A percentile compares a stretch with the other conserved stretches of the same genome.
phyloP scores from a whole-genome alignment of 1,284 basidiomycete species.

The Malassezia nana region DNA sequence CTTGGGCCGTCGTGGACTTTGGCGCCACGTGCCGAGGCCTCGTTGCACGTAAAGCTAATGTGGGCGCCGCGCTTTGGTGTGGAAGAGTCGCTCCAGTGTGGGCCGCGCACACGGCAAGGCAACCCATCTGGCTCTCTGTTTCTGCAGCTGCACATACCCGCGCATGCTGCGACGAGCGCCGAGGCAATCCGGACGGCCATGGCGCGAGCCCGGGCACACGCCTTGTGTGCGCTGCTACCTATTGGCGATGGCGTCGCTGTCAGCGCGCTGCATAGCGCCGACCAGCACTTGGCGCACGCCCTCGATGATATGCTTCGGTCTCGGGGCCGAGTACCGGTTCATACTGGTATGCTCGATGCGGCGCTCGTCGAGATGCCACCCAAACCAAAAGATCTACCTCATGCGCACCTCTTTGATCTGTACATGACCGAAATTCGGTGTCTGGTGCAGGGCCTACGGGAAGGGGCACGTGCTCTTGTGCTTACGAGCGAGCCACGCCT shows the following conservation, averaged over 20 bases:
- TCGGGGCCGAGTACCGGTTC: not conserved
- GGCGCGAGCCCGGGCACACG: constrained; percentile 7
- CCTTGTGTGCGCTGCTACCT: constrained; percentile 7
- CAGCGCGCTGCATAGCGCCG: not conserved
- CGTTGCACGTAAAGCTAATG: constrained; percentile 5
- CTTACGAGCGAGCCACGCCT: constrained; percentile 9
- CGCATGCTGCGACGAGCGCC: not conserved
- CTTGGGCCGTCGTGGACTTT: not conserved
- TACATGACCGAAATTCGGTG: not conserved
- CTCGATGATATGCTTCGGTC: not conserved
- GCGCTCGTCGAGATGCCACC: constrained; percentile 11
- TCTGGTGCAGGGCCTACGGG: not conserved
- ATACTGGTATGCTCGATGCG: not conserved
- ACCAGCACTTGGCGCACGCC: not conserved
- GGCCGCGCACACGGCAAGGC: constrained; percentile 14
- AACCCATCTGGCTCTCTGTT: constrained; percentile 10
- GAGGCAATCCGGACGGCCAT: constrained; percentile 2
- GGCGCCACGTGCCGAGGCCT: not conserved
- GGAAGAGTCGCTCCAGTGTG: constrained; percentile 8
- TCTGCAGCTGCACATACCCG: constrained; percentile 6
- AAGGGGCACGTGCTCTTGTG: constrained; percentile 5
- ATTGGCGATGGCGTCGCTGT: not conserved
- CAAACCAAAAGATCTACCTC: not conserved
- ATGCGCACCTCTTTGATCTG: constrained; percentile 13
- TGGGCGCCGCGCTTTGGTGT: constrained; percentile 14